Conservation (phyloP, 1,139 yeast species). For the Candida gigantensis region DNA sequence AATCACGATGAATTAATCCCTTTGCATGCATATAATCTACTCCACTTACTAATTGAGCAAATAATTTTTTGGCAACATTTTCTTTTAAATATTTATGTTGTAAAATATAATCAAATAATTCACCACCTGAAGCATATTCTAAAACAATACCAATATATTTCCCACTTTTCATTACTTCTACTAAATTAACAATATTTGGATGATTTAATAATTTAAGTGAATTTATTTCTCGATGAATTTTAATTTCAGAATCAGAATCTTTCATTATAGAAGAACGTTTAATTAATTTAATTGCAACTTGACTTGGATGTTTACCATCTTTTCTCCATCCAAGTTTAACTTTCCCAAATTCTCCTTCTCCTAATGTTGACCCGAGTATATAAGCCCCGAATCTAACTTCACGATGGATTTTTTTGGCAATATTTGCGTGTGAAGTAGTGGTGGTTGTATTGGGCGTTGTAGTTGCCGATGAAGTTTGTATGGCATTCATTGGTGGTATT, state of each 20-base stretch:
- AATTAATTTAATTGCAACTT: constrained; percentile 91
- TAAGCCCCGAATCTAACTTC: constrained; percentile 84
- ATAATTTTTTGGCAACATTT: constrained; percentile 77
- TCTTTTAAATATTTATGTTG: constrained; percentile 87
- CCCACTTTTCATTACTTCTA: constrained; percentile 91
- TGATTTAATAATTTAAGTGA: constrained; percentile 84
- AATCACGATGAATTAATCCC: constrained; percentile 80
- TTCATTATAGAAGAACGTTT: constrained; percentile 83
- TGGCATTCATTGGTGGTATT: constrained; percentile 7
- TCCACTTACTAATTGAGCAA: constrained; percentile 92
- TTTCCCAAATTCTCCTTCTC: constrained; percentile 97
- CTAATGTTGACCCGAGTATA: constrained; percentile 88
- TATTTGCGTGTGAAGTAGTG: constrained; percentile 7
- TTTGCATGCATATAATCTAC: constrained; percentile 87
- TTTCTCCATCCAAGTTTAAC: constrained; percentile 97
- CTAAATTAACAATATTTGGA: constrained; percentile 89
- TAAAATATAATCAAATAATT: constrained; percentile 87
- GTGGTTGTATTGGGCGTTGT: constrained; percentile 4
- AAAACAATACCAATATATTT: constrained; percentile 94
- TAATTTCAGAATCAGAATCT: constrained; percentile 81
- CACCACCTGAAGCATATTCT: constrained; percentile 98
- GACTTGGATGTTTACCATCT: constrained; percentile 74
- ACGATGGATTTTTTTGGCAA: constrained; percentile 38
- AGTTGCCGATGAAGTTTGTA: constrained; percentile 6
- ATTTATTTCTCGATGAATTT: constrained; percentile 90